Conservation (phyloP, 78 protist species). For the Dictyostelium firmibasis region DNA sequence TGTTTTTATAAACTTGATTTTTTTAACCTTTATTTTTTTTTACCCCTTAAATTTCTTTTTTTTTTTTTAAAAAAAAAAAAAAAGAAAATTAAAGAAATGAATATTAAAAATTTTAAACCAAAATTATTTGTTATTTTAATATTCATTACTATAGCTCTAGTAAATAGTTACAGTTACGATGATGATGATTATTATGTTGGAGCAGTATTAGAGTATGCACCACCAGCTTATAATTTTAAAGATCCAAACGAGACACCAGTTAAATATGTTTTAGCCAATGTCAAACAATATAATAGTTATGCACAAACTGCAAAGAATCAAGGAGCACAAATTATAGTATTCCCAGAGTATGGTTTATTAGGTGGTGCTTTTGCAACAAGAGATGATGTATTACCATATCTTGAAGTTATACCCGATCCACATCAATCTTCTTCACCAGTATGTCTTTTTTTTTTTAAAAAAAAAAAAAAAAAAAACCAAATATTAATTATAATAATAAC, state of each 20-base stretch:
- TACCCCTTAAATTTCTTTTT: too few species aligned
- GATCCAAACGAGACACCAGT: background rate
- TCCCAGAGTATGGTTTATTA: conserved; percentile 35
- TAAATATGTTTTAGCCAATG: background rate
- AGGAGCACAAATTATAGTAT: conserved; percentile 45
- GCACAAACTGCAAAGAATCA: background rate
- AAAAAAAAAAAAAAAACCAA: too few species aligned
- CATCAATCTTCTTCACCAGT: background rate
- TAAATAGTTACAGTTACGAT: too few species aligned
- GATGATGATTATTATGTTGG: background rate
- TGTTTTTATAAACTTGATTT: too few species aligned
- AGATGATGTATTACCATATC: background rate
- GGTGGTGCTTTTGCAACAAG: background rate
- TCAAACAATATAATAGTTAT: background rate
- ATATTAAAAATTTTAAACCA: too few species aligned
- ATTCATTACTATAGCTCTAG: too few species aligned
- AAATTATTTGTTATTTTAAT: too few species aligned
- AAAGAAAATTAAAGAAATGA: too few species aligned
- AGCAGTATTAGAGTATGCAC: conserved; percentile 6
- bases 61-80: too few species aligned
- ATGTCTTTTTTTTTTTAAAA: background rate
- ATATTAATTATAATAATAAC: background rate
- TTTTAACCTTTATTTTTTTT: too few species aligned
- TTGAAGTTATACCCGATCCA: conserved; percentile 36
- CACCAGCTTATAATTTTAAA: background rate